phyloP scores from a whole-genome alignment of 768 basidiomycete species.

The Nidularia sp. region DNA sequence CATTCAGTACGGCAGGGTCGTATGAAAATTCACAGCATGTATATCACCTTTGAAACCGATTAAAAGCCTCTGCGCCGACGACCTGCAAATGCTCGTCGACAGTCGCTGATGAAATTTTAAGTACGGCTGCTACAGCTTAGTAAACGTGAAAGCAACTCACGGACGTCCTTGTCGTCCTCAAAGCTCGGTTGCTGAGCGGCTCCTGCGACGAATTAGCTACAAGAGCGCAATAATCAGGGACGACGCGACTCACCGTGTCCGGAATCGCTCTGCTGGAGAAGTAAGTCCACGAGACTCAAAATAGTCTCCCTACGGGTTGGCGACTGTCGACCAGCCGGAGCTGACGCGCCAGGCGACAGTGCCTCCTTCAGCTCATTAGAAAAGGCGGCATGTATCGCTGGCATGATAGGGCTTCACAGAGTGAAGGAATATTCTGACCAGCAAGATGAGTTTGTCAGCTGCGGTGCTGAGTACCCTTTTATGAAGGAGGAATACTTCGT shows the following conservation, averaged over 20 bases:
- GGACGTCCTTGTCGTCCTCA: conserved; percentile 63
- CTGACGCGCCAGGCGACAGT: conserved; percentile 12
- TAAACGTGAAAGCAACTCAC: conserved; percentile 39
- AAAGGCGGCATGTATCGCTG: conserved; percentile 6
- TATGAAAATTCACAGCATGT: neutral
- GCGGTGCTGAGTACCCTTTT: no score
- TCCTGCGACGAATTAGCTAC: conserved; percentile 16
- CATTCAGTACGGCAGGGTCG: conserved; percentile 4
- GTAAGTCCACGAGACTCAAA: conserved; percentile 46
- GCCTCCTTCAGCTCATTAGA: conserved; percentile 12
- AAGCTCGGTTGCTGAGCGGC: conserved; percentile 40
- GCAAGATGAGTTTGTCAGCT: neutral
- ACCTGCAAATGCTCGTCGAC: conserved; percentile 70
- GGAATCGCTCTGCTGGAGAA: conserved; percentile 31
- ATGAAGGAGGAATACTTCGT: neutral
- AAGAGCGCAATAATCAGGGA: neutral
- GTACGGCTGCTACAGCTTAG: no score
- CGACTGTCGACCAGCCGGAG: conserved; percentile 21
- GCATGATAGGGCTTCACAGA: conserved; percentile 11
- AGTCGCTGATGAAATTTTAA: no score
- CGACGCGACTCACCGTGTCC: conserved; percentile 22
- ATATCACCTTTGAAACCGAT: conserved; percentile 55
- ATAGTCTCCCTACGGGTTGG: conserved; percentile 42
- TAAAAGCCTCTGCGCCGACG: conserved; percentile 61
- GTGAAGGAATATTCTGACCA: neutral